Percentiles rank a stretch among this genome's conserved stretches.
Evolutionary conservation across 345 rosid genomes (phyloP).

Genomic region (Eucalyptus marginata): DNA sequence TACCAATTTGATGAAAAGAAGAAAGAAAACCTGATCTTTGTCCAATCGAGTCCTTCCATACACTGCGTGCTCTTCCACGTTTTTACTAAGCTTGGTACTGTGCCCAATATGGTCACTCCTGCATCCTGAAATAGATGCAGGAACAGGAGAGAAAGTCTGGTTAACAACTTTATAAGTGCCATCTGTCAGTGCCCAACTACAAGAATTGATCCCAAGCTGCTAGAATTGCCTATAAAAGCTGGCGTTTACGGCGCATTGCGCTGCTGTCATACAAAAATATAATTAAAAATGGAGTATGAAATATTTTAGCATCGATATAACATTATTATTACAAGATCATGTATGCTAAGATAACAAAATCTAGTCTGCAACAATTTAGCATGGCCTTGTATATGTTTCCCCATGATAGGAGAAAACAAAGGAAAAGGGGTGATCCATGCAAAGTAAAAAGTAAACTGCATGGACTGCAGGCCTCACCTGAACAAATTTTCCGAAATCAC

Average conservation of each 20-base stretch:
- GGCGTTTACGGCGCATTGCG: background rate
- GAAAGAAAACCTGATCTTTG: conserved; percentile 45
- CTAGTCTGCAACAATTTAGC: background rate
- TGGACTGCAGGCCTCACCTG: conserved; percentile 22
- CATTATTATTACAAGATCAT: background rate
- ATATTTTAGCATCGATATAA: background rate
- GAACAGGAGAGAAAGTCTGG: background rate
- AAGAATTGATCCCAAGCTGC: background rate
- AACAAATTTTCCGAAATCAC: conserved; percentile 77
- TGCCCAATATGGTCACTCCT: conserved; percentile 74
- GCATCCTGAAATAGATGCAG: conserved; percentile 45
- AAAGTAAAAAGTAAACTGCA: background rate
- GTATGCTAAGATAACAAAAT: background rate
- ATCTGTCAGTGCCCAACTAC: background rate
- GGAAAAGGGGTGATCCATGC: background rate
- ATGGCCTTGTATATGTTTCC: background rate
- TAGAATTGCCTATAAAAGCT: background rate
- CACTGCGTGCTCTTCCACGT: conserved; percentile 63
- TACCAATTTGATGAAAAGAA: background rate
- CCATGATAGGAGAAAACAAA: background rate
- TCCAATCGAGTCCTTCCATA: conserved; percentile 73
- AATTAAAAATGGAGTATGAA: background rate
- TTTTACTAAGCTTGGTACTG: conserved; percentile 88
- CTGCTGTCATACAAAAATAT: too few species aligned
- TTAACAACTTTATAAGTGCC: background rate